phyloP scores from a whole-genome alignment of 2,329 filamentous ascomycete species.

The Aspergillus pseudotamarii region DNA sequence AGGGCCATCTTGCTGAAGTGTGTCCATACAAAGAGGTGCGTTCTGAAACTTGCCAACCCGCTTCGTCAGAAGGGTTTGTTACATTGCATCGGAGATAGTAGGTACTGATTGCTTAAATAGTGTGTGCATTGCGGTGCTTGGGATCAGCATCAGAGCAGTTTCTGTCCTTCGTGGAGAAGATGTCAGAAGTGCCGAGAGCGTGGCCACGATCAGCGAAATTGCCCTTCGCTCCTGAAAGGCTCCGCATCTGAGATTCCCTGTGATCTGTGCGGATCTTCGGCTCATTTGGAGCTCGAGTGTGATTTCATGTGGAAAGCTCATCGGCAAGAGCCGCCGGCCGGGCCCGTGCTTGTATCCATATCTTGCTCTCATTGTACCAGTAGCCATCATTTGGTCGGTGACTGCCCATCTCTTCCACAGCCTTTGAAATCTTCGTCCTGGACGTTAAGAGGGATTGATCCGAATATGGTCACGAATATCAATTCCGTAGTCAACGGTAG shows the following conservation, averaged over 20 bases:
- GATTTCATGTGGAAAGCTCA: slow-evolving; percentile 59
- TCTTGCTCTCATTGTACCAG: slow-evolving; percentile 49
- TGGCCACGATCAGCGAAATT: slow-evolving; percentile 58
- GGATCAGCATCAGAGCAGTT: slow-evolving; percentile 42
- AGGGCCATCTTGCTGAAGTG: slow-evolving; percentile 46
- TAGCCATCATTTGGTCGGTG: slow-evolving; percentile 46
- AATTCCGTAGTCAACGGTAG: slow-evolving; percentile 29
- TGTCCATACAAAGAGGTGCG: slow-evolving; percentile 49
- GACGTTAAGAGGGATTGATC: slow-evolving; percentile 41
- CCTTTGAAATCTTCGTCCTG: slow-evolving; percentile 39
- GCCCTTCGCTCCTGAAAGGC: slow-evolving; percentile 60
- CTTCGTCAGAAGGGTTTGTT: too few species aligned
- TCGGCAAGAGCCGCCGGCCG: slow-evolving; percentile 24
- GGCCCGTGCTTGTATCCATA: slow-evolving; percentile 44
- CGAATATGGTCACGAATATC: slow-evolving; percentile 42
- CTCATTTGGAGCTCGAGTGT: slow-evolving; percentile 65
- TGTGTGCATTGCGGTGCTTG: slow-evolving; percentile 48
- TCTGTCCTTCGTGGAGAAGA: slow-evolving; percentile 45
- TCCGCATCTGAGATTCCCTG: slow-evolving; percentile 60
- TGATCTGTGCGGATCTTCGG: slow-evolving; percentile 58
- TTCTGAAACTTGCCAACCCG: slow-evolving; percentile 1
- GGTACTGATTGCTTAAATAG: slow-evolving; percentile 18
- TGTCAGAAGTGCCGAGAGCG: slow-evolving; percentile 63
- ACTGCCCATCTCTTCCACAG: slow-evolving; percentile 42
- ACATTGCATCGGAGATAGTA: background rate